A percentile compares a stretch with the other conserved stretches of the same genome.
Conservation (phyloP, 1,284 basidiomycete species). For the Cutaneotrichosporon sp. region DNA sequence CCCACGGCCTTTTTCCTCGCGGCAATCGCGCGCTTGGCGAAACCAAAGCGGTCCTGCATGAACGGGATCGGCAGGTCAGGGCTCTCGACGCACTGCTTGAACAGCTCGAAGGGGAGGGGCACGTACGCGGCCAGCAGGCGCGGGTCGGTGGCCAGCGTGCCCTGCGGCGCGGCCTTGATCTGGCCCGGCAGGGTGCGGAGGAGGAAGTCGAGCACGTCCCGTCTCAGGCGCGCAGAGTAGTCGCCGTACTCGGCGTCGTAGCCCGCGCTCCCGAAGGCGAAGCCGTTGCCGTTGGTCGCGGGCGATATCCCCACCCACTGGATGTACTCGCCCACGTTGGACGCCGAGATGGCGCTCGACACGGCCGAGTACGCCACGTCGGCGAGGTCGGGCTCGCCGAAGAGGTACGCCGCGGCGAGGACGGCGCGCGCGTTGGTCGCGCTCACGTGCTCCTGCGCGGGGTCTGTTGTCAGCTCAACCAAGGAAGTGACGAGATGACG, state of each 20-base stretch:
- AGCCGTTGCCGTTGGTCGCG: constrained; percentile 17
- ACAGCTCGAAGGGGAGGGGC: constrained; percentile 50
- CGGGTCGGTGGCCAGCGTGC: constrained; percentile 24
- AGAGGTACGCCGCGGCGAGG: constrained; percentile 74
- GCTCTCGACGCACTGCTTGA: constrained; percentile 48
- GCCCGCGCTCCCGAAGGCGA: constrained; percentile 33
- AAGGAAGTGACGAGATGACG: too few relatives aligned
- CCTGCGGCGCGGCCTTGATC: constrained; percentile 52
- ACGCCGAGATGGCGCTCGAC: constrained; percentile 68
- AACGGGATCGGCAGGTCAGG: constrained; percentile 53
- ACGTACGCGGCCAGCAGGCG: constrained; percentile 47
- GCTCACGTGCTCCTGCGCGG: constrained; percentile 56
- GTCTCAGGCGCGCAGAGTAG: constrained; percentile 36
- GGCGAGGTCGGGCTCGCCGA: constrained; percentile 79
- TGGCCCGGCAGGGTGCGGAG: constrained; percentile 67
- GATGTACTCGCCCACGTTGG: constrained; percentile 72
- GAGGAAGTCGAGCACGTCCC: constrained; percentile 58
- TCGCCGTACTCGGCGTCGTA: constrained; percentile 36
- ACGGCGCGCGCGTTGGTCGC: constrained; percentile 76
- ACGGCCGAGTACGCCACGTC: constrained; percentile 74
- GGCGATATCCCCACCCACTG: constrained; percentile 61
- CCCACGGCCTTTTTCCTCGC: constrained; percentile 68
- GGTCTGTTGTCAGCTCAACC: constrained; percentile 23
- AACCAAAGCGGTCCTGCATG: constrained; percentile 81
- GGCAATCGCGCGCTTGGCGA: constrained; percentile 83